Percentiles rank a stretch among this genome's conserved stretches.
These are phyloP conservation scores for Vicia sativa DNA, from an alignment of 306 rosid genomes.

Conservation along the genomic window DNA sequence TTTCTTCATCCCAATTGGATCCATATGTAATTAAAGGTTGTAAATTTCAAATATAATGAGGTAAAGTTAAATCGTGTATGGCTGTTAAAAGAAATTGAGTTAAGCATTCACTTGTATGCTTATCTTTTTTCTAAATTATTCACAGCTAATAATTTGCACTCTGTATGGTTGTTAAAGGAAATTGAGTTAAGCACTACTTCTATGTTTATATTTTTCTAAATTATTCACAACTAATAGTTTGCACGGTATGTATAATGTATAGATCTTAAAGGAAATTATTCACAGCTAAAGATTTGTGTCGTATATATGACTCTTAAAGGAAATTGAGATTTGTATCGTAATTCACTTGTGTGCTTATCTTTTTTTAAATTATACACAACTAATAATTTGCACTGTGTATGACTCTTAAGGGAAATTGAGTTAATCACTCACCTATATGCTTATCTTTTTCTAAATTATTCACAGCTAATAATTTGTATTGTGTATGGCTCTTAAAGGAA, in stretches of 20 bases:
- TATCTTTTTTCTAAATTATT: constrained; percentile 18
- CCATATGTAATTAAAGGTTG: constrained; percentile 19
- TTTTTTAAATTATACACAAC: not conserved
- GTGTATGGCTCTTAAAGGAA: not conserved
- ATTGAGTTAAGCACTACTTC: too few relatives aligned
- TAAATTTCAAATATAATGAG: constrained; percentile 19
- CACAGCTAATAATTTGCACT: constrained; percentile 21
- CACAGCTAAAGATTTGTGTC: too few relatives aligned
- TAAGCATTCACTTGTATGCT: constrained; percentile 14
- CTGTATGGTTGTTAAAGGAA: not conserved
- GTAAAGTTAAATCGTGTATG: constrained; percentile 36
- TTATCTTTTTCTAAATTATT: not conserved
- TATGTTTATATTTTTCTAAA: not conserved
- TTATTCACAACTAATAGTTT: constrained; percentile 23
- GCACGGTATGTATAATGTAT: not conserved
- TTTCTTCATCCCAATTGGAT: constrained; percentile 26
- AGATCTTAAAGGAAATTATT: too few relatives aligned
- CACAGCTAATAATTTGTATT: constrained; percentile 26
- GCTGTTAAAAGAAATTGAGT: constrained; percentile 35
- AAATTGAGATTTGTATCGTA: too few relatives aligned
- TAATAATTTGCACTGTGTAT: constrained; percentile 23
- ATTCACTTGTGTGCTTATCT: too few relatives aligned
- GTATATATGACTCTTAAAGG: too few relatives aligned
- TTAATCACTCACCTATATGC: too few relatives aligned
- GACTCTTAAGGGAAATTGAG: too few relatives aligned